Conservation (phyloP, 2,329 filamentous ascomycete genomes). For the Nemania abortiva region DNA sequence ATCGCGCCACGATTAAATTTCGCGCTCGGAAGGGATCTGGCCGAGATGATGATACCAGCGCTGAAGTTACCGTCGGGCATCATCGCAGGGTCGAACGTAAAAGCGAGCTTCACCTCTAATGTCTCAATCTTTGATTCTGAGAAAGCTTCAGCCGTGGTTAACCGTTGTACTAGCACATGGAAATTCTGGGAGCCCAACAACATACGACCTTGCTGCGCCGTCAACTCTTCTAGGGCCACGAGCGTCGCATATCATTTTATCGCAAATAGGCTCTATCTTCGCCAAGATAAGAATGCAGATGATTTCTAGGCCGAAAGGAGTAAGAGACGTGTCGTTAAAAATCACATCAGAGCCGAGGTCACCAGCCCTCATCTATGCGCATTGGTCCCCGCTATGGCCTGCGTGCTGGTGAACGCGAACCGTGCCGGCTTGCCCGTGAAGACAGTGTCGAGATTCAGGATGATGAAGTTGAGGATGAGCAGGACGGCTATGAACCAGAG, state of each 20-base stretch:
- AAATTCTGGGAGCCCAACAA: background rate
- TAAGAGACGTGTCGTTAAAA: too few relatives aligned
- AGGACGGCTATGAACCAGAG: slow-evolving; percentile 1
- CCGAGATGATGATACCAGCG: background rate
- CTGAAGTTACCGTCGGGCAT: background rate
- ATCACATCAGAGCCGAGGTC: too few relatives aligned
- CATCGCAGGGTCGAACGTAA: background rate
- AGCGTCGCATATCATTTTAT: background rate
- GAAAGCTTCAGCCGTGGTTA: background rate
- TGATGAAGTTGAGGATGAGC: slow-evolving; percentile 12
- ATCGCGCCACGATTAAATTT: background rate
- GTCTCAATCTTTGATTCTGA: background rate
- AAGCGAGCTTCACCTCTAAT: background rate
- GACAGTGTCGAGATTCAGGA: slow-evolving; percentile 25
- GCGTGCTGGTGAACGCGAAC: slow-evolving; percentile 6
- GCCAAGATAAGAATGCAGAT: too few relatives aligned
- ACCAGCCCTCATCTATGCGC: background rate
- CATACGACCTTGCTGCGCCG: background rate
- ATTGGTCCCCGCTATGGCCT: background rate
- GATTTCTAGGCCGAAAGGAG: too few relatives aligned
- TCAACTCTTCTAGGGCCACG: background rate
- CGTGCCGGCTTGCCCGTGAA: slow-evolving; percentile 17
- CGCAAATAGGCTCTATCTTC: too few relatives aligned
- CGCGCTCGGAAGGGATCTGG: background rate
- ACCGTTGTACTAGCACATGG: background rate